Evolutionary conservation across 2,329 filamentous ascomycete species (phyloP), one percentile per base, ranked within the genome.

Genomic region (Sphaerulina musiva): DNA sequence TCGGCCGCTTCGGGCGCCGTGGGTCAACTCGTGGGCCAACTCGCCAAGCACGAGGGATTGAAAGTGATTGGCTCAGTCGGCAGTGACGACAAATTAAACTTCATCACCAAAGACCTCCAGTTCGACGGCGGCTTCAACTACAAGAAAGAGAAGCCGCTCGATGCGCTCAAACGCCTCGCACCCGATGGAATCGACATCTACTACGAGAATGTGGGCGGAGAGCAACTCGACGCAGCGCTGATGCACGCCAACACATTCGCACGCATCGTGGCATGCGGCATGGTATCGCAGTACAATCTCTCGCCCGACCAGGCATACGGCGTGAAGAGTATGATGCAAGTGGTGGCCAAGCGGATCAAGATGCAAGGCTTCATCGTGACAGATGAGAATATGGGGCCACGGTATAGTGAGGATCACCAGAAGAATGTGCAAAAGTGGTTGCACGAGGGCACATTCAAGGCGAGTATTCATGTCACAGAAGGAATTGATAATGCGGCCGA

Each of bases 51-150:
- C 57, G 84, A 91, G 70, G 89, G 89, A 2, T 72, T 93, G 54
- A 84, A 73, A 43, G 89, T 95, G 40, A 85, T 95, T 59, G 89
- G 89, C 14, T 88, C 83, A 48, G 88, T 89, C 9, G 89, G 89
- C 2, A 82, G 82, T 14, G 85, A 91, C 65, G 84, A 86, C 66
- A 95, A 95, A 76, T 76, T 90, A 23, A 81, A 86, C 17, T 93
- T 83, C 69, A 86, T 89, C 68, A 75, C 70, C 53, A 82, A 85
- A 51, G 82, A 86, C 46, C 78, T 90, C 34, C 77, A 78, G 26
- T 90, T 89, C 67, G 84, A 89, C 65, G 79, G 70, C 12, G 89
- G 84, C 7, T 93, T 92, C 75, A 93, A 95, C 77, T 95, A 95
- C 78, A 92, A 93, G 79, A 90, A 81, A 62, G 87, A 93, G 74